Percentiles rank a stretch among this genome's conserved stretches.
These are phyloP conservation scores for Fagus sylvatica DNA, from an alignment of 306 rosid genomes.

Conservation along the genomic window DNA sequence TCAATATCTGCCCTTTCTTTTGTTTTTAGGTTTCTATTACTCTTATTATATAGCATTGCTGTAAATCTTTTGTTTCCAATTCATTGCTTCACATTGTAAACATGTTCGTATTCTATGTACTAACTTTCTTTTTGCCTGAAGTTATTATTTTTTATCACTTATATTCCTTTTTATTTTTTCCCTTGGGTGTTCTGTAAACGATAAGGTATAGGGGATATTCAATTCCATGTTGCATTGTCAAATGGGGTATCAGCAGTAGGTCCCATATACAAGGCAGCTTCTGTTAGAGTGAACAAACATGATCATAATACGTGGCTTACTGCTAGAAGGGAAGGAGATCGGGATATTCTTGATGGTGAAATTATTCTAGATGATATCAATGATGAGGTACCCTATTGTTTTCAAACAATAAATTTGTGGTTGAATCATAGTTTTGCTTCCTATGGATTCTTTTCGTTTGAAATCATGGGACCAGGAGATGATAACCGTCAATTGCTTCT, in stretches of 20 bases:
- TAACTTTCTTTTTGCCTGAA: too few relatives aligned
- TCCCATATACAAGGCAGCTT: conserved; percentile 52
- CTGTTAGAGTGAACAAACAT: conserved; percentile 38
- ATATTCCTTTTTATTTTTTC: neutral
- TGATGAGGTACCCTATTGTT: conserved; percentile 37
- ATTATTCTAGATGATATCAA: conserved; percentile 49
- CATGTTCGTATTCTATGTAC: neutral
- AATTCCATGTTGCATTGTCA: conserved; percentile 61
- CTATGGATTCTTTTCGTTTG: conserved; percentile 1
- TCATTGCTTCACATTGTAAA: neutral
- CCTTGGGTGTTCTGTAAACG: conserved; percentile 12
- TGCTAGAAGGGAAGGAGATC: conserved; percentile 68
- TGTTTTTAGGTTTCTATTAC: neutral
- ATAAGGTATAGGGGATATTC: conserved; percentile 49
- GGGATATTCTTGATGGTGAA: conserved; percentile 61
- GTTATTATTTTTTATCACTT: neutral
- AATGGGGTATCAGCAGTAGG: conserved; percentile 65
- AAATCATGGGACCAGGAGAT: conserved; percentile 24
- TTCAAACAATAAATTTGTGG: neutral
- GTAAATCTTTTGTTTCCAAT: neutral
- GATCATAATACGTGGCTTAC: conserved; percentile 60
- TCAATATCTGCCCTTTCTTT: too few relatives aligned
- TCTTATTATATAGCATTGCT: neutral
- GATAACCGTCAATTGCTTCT: conserved; percentile 3
- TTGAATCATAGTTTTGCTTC: neutral